A percentile compares a stretch with the other conserved stretches of the same genome.
phyloP scores from a whole-genome alignment of 345 rosid species.

The Arabidopsis arenosa region DNA sequence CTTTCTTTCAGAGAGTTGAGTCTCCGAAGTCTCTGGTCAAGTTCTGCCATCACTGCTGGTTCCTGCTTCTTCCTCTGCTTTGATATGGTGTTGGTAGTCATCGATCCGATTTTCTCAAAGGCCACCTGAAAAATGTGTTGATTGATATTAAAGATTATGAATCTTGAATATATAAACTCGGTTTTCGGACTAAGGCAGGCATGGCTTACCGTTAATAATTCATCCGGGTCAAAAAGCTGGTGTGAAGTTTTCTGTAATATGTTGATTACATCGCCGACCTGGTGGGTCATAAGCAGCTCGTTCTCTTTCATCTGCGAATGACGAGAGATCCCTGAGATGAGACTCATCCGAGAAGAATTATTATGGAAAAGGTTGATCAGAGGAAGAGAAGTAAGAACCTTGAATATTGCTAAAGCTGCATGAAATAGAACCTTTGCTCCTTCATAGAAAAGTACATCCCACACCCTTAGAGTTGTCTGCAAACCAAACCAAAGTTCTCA shows the following conservation, averaged over 20 bases:
- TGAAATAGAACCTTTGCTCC: slow-evolving; percentile 98
- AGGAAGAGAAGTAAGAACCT: slow-evolving; percentile 56
- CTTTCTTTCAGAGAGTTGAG: slow-evolving; percentile 70
- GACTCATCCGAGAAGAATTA: not conserved
- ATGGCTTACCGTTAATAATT: slow-evolving; percentile 72
- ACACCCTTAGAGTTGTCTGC: slow-evolving; percentile 94
- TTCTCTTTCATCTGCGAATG: slow-evolving; percentile 90
- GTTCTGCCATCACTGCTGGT: slow-evolving; percentile 97
- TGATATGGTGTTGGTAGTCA: slow-evolving; percentile 94
- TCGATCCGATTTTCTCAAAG: slow-evolving; percentile 81
- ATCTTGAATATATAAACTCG: slow-evolving; percentile 3
- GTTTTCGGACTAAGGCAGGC: not conserved
- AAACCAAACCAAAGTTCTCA: slow-evolving; percentile 29
- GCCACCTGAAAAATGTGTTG: slow-evolving; percentile 69
- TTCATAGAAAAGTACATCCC: slow-evolving; percentile 99
- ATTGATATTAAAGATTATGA: not conserved
- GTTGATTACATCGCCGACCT: slow-evolving; percentile 90
- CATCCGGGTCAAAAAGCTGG: slow-evolving; percentile 98
- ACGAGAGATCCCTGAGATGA: slow-evolving; percentile 8
- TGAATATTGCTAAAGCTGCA: slow-evolving; percentile 95
- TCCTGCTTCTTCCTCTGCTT: slow-evolving; percentile 98
- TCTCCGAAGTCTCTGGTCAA: slow-evolving; percentile 86
- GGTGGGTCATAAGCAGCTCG: slow-evolving; percentile 83
- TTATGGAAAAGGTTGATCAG: slow-evolving; percentile 3
- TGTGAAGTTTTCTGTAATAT: slow-evolving; percentile 86